Evolutionary conservation across 2,329 filamentous ascomycete species (phyloP).

Genomic region (Exophiala sideris): DNA sequence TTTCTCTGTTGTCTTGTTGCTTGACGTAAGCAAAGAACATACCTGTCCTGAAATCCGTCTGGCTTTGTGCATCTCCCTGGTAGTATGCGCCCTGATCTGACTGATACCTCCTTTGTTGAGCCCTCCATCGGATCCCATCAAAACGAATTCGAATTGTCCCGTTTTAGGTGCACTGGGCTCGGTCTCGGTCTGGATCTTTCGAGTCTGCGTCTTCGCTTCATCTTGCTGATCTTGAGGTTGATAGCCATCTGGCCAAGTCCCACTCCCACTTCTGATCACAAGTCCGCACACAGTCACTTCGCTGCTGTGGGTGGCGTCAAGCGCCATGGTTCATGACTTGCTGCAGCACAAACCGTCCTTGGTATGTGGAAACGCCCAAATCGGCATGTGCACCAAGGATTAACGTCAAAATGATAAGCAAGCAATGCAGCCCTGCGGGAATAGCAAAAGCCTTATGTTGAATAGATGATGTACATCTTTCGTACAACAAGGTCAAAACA

Average conservation of each 20-base stretch:
- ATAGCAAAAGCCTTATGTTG: background rate
- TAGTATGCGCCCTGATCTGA: slow-evolving; percentile 21
- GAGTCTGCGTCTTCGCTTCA: background rate
- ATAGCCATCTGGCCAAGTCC: background rate
- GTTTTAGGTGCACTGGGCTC: background rate
- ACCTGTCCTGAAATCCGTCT: slow-evolving; percentile 14
- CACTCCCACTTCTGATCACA: background rate
- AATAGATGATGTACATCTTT: too few species aligned
- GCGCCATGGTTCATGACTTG: background rate
- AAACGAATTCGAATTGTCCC: slow-evolving; percentile 14
- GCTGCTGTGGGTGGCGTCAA: too few species aligned
- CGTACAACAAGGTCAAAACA: too few species aligned
- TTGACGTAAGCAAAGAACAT: background rate
- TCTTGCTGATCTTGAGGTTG: background rate
- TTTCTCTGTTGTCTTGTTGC: background rate
- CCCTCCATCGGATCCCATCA: slow-evolving; percentile 16
- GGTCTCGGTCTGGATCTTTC: background rate
- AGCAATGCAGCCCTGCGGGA: background rate
- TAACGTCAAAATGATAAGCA: background rate
- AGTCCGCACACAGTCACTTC: too few species aligned
- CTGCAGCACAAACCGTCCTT: background rate
- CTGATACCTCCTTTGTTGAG: slow-evolving; percentile 16
- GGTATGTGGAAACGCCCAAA: background rate
- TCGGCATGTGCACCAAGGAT: background rate
- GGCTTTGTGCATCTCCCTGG: slow-evolving; percentile 16